Percentiles rank a stretch among this genome's conserved stretches.
Evolutionary conservation across 345 rosid species (phyloP).

Genomic region (Pelargonium nanum): DNA sequence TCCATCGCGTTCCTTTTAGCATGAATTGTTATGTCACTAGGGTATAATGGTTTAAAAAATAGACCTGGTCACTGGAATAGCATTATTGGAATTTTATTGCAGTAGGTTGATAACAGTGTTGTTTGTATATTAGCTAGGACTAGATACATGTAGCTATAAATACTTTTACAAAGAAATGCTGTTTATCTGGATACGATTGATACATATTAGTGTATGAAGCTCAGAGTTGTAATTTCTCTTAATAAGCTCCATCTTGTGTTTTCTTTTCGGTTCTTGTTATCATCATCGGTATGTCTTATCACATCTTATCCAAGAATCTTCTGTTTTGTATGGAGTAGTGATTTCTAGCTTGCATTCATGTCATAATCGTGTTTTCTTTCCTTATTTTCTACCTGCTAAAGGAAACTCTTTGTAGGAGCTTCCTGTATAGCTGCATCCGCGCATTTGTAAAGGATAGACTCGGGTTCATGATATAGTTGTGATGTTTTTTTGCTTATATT

Average conservation of each 20-base stretch:
- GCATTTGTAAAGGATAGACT: too few species aligned
- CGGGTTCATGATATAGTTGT: too few species aligned
- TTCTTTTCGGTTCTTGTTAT: background rate
- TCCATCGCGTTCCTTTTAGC: background rate
- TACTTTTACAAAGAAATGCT: too few species aligned
- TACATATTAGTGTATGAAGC: background rate
- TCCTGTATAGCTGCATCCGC: too few species aligned
- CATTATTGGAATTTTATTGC: too few species aligned
- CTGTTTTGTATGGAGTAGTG: background rate
- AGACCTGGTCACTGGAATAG: too few species aligned
- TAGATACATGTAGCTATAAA: background rate
- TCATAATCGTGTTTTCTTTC: too few species aligned
- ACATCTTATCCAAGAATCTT: background rate
- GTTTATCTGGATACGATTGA: background rate
- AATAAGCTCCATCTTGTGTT: background rate
- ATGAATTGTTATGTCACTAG: background rate
- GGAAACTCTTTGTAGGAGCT: background rate
- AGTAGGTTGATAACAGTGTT: background rate
- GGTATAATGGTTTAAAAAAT: background rate
- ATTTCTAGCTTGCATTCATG: background rate
- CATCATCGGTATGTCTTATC: background rate
- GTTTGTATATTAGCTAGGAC: background rate
- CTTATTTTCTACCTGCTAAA: background rate
- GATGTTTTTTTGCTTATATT: background rate
- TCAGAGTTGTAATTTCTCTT: background rate